These are phyloP conservation scores for Chlorella vulgaris DNA, from an alignment of 139 green algal genomes.

Conservation along the genomic window DNA sequence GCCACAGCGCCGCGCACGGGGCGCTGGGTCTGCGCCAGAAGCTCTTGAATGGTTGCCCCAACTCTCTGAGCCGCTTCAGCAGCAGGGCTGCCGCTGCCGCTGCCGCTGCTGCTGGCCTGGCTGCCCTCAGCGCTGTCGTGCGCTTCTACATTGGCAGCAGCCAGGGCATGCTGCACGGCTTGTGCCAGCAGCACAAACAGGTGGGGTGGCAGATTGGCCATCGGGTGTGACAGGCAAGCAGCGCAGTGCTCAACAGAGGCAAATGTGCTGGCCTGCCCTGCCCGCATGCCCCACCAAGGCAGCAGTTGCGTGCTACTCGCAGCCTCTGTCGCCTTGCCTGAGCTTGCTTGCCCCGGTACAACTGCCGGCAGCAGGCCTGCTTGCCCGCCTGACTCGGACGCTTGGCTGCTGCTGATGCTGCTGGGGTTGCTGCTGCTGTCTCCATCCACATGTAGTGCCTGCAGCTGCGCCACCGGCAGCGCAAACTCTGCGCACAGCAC, in stretches of 20 bases:
- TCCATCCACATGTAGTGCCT: neutral
- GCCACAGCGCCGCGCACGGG: constrained; percentile 1
- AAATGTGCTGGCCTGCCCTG: constrained; percentile 25
- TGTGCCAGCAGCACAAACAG: neutral
- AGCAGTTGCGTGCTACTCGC: constrained; percentile 27
- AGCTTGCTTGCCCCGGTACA: too few species aligned
- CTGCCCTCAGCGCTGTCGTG: neutral
- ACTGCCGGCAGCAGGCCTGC: neutral
- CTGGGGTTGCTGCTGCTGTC: neutral
- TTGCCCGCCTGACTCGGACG: neutral
- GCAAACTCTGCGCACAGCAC: constrained; percentile 36
- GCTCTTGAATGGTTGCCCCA: neutral
- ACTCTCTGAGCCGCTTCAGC: neutral
- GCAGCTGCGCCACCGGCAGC: neutral
- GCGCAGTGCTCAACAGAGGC: constrained; percentile 14
- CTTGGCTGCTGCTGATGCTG: neutral
- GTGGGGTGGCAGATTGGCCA: constrained; percentile 17
- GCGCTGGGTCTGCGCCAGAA: constrained; percentile 15
- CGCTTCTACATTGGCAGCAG: neutral
- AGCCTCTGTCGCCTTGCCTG: neutral
- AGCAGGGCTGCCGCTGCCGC: neutral
- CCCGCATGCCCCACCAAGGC: constrained; percentile 31
- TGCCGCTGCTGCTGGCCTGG: neutral
- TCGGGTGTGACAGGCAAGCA: constrained; percentile 25
- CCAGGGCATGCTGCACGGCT: neutral